Evolutionary conservation across 2,329 filamentous ascomycete genomes (phyloP).

Genomic region (Neofusicoccum umdonicola): DNA sequence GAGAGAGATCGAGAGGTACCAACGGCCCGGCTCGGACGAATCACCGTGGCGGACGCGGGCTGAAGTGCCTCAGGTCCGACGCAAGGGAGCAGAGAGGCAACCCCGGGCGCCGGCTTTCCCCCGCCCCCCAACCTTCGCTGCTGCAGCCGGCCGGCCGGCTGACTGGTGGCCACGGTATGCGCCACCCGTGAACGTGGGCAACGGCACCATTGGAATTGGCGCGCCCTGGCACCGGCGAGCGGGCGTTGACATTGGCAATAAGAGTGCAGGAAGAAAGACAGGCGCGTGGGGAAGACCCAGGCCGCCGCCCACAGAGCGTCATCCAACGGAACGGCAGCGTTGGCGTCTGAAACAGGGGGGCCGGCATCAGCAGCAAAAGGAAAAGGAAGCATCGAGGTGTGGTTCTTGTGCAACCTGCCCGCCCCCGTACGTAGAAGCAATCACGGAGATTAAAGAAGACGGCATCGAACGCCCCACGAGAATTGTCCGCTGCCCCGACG

Average conservation of each 20-base stretch:
- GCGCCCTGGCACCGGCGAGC: background rate
- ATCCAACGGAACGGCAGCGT: too few relatives aligned
- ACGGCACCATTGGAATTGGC: background rate
- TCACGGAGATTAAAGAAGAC: constrained; percentile 5
- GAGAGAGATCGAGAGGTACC: background rate
- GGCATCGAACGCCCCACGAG: constrained; percentile 1
- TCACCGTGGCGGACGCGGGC: too few relatives aligned
- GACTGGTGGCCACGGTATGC: background rate
- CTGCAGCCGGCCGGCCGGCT: background rate
- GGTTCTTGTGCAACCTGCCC: background rate
- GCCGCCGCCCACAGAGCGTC: too few relatives aligned
- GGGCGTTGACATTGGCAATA: background rate
- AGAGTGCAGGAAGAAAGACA: background rate
- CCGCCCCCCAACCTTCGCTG: too few relatives aligned
- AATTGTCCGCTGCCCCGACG: background rate
- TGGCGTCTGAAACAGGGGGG: background rate
- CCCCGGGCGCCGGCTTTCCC: background rate
- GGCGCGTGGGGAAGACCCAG: background rate
- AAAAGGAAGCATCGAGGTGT: background rate
- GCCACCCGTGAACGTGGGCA: too few relatives aligned
- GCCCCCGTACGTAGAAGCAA: background rate
- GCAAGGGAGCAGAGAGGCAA: too few relatives aligned
- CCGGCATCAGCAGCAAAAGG: background rate
- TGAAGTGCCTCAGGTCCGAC: too few relatives aligned
- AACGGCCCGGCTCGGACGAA: too few relatives aligned